phyloP scores from a whole-genome alignment of 2,329 filamentous ascomycete species.

The Penicillium occitanis region DNA sequence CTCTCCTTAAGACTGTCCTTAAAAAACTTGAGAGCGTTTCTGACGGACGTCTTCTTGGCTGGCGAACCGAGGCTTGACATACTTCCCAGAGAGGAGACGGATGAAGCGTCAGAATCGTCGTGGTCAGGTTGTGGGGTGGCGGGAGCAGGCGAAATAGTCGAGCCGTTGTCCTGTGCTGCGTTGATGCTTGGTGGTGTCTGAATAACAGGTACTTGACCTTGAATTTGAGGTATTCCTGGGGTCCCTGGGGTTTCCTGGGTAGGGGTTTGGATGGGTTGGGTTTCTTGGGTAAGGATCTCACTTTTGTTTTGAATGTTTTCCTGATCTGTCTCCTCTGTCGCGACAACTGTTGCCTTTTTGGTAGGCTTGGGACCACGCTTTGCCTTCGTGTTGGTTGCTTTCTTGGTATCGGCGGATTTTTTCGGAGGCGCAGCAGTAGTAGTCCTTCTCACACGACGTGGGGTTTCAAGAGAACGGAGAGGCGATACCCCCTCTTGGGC shows the following conservation, averaged over 20 bases:
- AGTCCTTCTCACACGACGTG: slow-evolving; percentile 14
- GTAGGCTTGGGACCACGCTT: slow-evolving; percentile 29
- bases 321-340: slow-evolving; percentile 10
- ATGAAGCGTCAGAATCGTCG: not conserved
- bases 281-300: slow-evolving; percentile 13
- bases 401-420: not conserved
- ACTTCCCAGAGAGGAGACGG: not conserved
- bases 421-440: slow-evolving; percentile 1
- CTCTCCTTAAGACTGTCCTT: not conserved
- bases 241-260: slow-evolving; percentile 1
- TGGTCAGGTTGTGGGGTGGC: not conserved
- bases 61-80: not conserved
- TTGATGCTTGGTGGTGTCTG: not conserved
- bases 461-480: slow-evolving; percentile 16
- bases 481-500: slow-evolving; percentile 14
- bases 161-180: slow-evolving; percentile 9
- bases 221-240: not conserved
- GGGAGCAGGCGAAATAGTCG: not conserved
- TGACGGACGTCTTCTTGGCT: slow-evolving; percentile 4
- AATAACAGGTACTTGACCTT: slow-evolving; percentile 1
- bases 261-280: slow-evolving; percentile 1
- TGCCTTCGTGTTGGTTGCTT: slow-evolving; percentile 24
- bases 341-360: slow-evolving; percentile 25
- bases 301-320: slow-evolving; percentile 4
- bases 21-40: not conserved